phyloP scores from a whole-genome alignment of 106 monocot species.

The Amphibolis antarctica region DNA sequence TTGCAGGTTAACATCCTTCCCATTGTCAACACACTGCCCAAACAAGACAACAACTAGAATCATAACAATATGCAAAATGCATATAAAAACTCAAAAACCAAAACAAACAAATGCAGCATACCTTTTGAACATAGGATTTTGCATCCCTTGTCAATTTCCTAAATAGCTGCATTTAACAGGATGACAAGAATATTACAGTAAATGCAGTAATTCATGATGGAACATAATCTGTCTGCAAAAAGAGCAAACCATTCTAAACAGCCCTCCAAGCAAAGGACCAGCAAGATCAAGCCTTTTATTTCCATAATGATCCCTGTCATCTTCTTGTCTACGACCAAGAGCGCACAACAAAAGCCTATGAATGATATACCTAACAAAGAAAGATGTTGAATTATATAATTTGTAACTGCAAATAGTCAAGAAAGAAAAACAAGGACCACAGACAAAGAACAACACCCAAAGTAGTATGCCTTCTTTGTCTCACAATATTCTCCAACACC shows the following conservation, averaged over 20 bases:
- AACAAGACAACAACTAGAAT: slow-evolving; percentile 11
- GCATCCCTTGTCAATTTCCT: slow-evolving; percentile 98
- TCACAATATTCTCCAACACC: slow-evolving; percentile 97
- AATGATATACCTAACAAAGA: slow-evolving; percentile 66
- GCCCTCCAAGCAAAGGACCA: slow-evolving; percentile 92
- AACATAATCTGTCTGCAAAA: slow-evolving; percentile 5
- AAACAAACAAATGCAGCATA: slow-evolving; percentile 9
- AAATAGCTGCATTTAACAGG: slow-evolving; percentile 57
- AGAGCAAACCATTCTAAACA: slow-evolving; percentile 88
- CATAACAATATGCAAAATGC: neutral
- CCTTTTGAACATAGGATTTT: slow-evolving; percentile 98
- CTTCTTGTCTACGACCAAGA: slow-evolving; percentile 88
- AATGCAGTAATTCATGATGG: slow-evolving; percentile 10
- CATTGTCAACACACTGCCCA: slow-evolving; percentile 88
- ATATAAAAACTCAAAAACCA: neutral
- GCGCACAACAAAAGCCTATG: slow-evolving; percentile 91
- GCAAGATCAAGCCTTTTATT: slow-evolving; percentile 98
- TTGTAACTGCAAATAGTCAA: neutral
- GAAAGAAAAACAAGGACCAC: neutral
- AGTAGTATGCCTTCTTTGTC: slow-evolving; percentile 99
- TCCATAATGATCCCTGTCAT: slow-evolving; percentile 99
- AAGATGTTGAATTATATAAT: neutral
- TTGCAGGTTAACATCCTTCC: slow-evolving; percentile 97
- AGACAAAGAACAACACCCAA: slow-evolving; percentile 43
- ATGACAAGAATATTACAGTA: neutral